Conservation (phyloP, 2,329 filamentous ascomycete genomes). For the Claviceps sp. region DNA sequence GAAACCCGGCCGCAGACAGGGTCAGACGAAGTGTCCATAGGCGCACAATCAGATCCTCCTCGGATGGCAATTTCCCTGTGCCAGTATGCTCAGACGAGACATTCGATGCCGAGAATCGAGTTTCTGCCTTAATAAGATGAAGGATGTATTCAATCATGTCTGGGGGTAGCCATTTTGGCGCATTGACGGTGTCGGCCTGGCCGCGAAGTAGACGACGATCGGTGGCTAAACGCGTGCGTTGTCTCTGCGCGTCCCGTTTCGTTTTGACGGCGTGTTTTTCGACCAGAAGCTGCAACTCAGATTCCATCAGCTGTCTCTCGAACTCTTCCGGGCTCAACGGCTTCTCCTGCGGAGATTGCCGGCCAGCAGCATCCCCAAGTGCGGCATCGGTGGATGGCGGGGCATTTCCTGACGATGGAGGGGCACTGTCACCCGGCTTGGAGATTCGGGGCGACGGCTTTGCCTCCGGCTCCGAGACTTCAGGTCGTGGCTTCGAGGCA, state of each 20-base stretch:
- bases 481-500: conserved; percentile 65
- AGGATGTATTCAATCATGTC: conserved; percentile 70
- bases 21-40: conserved; percentile 76
- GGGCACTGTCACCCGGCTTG: conserved; percentile 14
- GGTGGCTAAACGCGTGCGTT: conserved; percentile 66
- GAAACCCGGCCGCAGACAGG: conserved; percentile 56
- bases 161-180: conserved; percentile 65
- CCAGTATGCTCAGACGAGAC: conserved; percentile 30
- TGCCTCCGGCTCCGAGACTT: conserved; percentile 30
- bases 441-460: conserved; percentile 12
- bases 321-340: conserved; percentile 74
- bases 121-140: conserved; percentile 56
- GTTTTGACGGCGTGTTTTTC: conserved; percentile 73
- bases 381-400: conserved; percentile 13
- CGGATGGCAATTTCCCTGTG: conserved; percentile 42
- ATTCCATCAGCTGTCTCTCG: conserved; percentile 75
- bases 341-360: conserved; percentile 19
- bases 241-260: conserved; percentile 64
- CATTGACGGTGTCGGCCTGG: conserved; percentile 61
- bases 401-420: conserved; percentile 11
- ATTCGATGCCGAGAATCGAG: conserved; percentile 40
- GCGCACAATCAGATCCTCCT: conserved; percentile 67
- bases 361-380: conserved; percentile 2
- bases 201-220: conserved; percentile 70
- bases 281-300: conserved; percentile 77